Conservation (phyloP, 148 eudicot genomes). For the Agrostemma githago region DNA sequence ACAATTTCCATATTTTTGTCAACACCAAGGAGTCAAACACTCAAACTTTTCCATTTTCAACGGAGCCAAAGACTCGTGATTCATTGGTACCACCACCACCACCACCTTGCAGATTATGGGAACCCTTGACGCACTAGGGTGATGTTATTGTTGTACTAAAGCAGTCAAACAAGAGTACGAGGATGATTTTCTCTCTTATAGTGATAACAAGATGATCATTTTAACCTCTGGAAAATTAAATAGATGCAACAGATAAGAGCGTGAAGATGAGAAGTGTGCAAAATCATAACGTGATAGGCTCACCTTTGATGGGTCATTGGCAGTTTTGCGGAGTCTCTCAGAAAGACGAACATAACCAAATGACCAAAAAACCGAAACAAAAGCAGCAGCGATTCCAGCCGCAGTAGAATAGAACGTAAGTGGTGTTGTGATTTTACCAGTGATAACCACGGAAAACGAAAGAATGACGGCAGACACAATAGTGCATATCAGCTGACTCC, state of each 20-base stretch:
- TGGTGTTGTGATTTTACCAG: constrained; percentile 87
- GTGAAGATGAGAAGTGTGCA: not conserved
- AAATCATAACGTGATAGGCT: not conserved
- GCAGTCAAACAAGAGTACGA: not conserved
- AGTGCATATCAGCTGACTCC: constrained; percentile 85
- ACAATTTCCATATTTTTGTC: not conserved
- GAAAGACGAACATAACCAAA: constrained; percentile 90
- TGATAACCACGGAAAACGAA: constrained; percentile 71
- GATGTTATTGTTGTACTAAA: no score
- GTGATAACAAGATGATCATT: not conserved
- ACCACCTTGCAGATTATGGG: no score
- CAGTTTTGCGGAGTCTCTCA: constrained; percentile 72
- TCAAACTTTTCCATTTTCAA: no score
- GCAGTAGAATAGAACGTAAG: constrained; percentile 77
- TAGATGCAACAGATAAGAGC: not conserved
- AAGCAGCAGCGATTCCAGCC: constrained; percentile 80
- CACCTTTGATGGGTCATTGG: constrained; percentile 93
- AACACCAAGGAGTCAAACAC: not conserved
- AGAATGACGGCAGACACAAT: constrained; percentile 84
- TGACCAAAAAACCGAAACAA: constrained; percentile 85
- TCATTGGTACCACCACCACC: no score
- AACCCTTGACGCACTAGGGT: no score
- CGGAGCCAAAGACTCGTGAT: no score
- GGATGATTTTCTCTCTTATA: not conserved
- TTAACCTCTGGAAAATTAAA: not conserved